phyloP scores from a whole-genome alignment of 345 rosid genomes.

The Arabidopsis thaliana region DNA sequence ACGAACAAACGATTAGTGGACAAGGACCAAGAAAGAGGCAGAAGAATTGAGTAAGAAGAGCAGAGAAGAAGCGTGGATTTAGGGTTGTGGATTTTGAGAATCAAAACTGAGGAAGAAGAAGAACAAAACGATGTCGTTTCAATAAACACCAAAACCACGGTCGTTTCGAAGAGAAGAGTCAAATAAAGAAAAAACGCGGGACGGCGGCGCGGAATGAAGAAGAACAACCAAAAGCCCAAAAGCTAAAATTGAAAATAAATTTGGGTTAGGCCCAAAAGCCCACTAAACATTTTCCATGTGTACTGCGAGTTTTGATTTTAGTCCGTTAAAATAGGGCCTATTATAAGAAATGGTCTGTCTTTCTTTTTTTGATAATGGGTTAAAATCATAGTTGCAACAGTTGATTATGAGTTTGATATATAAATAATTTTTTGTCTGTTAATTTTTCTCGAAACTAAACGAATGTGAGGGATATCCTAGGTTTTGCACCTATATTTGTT shows the following conservation, averaged over 20 bases:
- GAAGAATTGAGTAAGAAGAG: background rate
- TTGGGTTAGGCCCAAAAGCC: background rate
- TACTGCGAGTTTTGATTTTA: background rate
- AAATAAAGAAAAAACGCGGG: background rate
- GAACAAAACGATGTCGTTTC: background rate
- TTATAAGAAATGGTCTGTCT: too few species aligned
- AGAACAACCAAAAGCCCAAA: background rate
- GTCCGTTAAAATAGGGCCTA: too few species aligned
- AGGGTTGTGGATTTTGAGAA: background rate
- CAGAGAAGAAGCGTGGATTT: constrained; percentile 7
- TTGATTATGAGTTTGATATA: too few species aligned
- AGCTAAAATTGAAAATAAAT: background rate
- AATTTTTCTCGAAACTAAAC: background rate
- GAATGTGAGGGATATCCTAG: background rate
- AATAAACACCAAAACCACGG: background rate
- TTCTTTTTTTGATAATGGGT: too few species aligned
- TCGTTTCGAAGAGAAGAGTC: background rate
- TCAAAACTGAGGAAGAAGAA: background rate
- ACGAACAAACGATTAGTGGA: background rate
- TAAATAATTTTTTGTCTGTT: too few species aligned
- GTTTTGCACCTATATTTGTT: background rate
- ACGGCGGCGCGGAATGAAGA: background rate
- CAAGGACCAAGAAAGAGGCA: background rate
- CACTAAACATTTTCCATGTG: background rate
- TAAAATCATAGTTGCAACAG: too few species aligned